Evolutionary conservation across 768 basidiomycete species (phyloP).

Genomic region (Mrakia hoshinonis): DNA sequence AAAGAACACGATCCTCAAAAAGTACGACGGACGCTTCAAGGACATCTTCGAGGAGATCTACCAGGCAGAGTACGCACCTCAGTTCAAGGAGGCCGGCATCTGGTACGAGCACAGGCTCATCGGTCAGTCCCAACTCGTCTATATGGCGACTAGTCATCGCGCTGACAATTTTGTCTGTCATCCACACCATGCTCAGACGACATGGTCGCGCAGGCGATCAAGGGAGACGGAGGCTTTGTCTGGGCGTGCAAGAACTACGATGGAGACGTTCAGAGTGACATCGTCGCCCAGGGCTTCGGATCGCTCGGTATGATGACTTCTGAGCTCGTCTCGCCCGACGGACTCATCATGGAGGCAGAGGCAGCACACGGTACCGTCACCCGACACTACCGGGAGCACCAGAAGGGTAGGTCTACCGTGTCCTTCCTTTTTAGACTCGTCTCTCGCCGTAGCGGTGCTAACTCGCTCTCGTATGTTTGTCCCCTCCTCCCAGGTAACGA

Average conservation of each 20-base stretch:
- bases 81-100: slow-evolving; percentile 61
- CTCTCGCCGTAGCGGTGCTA: not conserved
- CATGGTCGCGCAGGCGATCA: slow-evolving; percentile 97
- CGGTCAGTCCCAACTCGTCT: slow-evolving; percentile 33
- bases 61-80: slow-evolving; percentile 61
- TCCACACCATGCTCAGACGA: slow-evolving; percentile 34
- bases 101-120: slow-evolving; percentile 82
- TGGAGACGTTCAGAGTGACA: slow-evolving; percentile 81
- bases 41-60: slow-evolving; percentile 98
- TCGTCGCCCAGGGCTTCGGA: slow-evolving; percentile 96
- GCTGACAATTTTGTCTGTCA: not conserved
- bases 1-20: slow-evolving; percentile 62
- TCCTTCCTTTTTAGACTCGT: not conserved
- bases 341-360: slow-evolving; percentile 83
- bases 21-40: slow-evolving; percentile 98
- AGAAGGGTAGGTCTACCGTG: slow-evolving; percentile 49
- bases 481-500: slow-evolving; percentile 56
- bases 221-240: slow-evolving; percentile 84
- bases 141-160: not conserved
- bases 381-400: slow-evolving; percentile 91
- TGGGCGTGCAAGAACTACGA: slow-evolving; percentile 62
- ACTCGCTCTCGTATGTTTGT: not conserved
- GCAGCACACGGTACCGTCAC: slow-evolving; percentile 97
- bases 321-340: slow-evolving; percentile 80
- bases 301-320: slow-evolving; percentile 96